Base-by-base conservation (phyloP, 2,329 filamentous ascomycete genomes). In the Capronia epimyces region DNA sequence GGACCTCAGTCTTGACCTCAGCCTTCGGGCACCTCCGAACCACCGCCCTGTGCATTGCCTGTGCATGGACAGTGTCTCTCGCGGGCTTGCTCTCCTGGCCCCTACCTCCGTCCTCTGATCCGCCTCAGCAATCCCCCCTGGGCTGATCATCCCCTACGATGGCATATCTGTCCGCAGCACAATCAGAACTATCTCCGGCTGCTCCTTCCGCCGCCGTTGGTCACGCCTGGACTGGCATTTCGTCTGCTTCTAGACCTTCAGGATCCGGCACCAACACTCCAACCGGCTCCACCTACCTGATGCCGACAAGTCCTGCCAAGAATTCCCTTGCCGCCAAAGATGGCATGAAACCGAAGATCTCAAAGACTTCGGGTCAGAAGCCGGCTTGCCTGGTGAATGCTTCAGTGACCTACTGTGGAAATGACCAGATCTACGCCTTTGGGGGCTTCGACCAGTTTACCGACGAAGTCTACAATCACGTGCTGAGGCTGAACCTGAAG, bases 401-500 rank as follows among this genome's bases (percentile, higher is more conserved):
- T 46, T 97, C 93, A 1, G 91, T 97, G 54, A 98, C 93, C n/a
- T 96, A 95, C 68, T 95, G 93, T 64, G 90, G 90, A 53, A 93
- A 95, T 71, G 93, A 97, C 67, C 84, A 93, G 69, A 97, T 98
- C 62, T 97, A 94, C 70, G 93, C 91, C 9, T 98, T 98, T 74
- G 93, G 93, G 37, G 93, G 93, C 15, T 98, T 98, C 65, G 93
- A 98, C 66, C 91, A 97, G 69, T 97, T 95, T 66, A 98, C 93
- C 0, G 93, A 98, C 67, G 93, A 98, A 74, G 84, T 98, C 15
- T 98, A 98, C 72, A 98, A 98, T 66, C 93, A 98, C 72, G 93
- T 98, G 36, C 76, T 98, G 57, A 84, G 83, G 62, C 74, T 98
- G 45, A 90, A 98, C 67, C 78, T 98, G 57, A 78, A 85, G 55